Base-by-base conservation (phyloP, 257 asterid species). In the Misopates orontium region DNA sequence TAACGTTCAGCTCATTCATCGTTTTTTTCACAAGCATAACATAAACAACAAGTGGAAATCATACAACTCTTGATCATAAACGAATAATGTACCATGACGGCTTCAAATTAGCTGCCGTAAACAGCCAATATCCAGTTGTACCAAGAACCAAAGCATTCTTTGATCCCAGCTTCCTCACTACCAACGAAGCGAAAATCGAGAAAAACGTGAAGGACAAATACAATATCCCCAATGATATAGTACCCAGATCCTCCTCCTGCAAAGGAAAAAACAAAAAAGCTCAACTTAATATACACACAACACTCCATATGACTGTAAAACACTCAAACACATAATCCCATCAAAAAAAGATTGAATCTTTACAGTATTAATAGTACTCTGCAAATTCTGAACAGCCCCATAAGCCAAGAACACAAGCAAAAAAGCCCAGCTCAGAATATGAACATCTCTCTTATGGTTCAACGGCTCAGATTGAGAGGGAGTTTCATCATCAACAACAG, bases 361-460 rank as follows among this genome's bases (percentile, higher is more conserved):
- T 76, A 90, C 99, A 50, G 93, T 80, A 77, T 90, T 94, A 52
- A 94, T 88, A 15, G 99, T 90, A 72, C 96, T 88, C 70, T 94
- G 89, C 83, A 94, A 75, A 79, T 94, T 94, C 87, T 94, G 99
- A 66, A 88, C 95, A 75, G 99, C 99, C 14, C 96, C 96, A 73
- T 84, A 94, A 52, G 99, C 99, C 73, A 85, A 68, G 80, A 94
- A 90, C 67, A 94, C 82, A 67, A 94, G 81, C 60, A 94, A 79
- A 80, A 94, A 94, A 45, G 96, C 87, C 77, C 80, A 88, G 79
- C 95, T 83, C 41, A 94, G 66, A 17, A 94, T 71, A 73, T 83
- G 83, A 67, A 94, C 76, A 79, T 94, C 99, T 60, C 72, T 86
- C 25, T 40, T 77, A 77, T 86, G 94, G 80, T 87, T 83, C 74